Conservation (phyloP, 2,329 filamentous ascomycete species). For the Paracorniculantispora psalliotae region DNA sequence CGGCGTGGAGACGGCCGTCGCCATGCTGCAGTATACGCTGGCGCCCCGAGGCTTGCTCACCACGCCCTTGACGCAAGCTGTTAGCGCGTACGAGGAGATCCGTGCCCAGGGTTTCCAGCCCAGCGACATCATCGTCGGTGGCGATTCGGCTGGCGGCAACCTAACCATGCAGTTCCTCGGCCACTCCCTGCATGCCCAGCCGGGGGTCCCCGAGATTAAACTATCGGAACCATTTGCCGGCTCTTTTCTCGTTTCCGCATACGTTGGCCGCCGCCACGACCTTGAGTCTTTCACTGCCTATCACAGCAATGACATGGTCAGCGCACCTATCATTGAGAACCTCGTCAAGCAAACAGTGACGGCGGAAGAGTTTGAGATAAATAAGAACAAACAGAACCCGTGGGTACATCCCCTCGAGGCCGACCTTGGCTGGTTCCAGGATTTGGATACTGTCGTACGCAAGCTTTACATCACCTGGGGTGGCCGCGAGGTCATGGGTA, state of each 20-base stretch:
- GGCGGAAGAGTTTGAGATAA: background rate
- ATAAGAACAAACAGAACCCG: background rate
- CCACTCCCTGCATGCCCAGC: conserved; percentile 26
- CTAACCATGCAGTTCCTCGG: conserved; percentile 26
- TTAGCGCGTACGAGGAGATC: conserved; percentile 26
- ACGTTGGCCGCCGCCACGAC: conserved; percentile 15
- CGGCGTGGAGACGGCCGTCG: conserved; percentile 26
- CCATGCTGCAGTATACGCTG: conserved; percentile 32
- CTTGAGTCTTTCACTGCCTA: conserved; percentile 1
- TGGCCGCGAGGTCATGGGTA: conserved; percentile 6
- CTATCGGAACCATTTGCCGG: conserved; percentile 23
- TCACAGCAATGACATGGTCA: conserved; percentile 12
- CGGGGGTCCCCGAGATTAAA: conserved; percentile 15
- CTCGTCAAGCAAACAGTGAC: background rate
- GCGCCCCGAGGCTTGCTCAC: conserved; percentile 26
- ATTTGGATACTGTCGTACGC: background rate
- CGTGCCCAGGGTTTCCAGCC: conserved; percentile 26
- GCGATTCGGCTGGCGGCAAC: conserved; percentile 31
- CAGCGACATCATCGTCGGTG: conserved; percentile 28
- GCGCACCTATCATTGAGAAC: background rate
- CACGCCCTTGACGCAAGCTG: conserved; percentile 28
- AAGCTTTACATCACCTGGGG: conserved; percentile 10
- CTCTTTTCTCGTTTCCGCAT: conserved; percentile 28
- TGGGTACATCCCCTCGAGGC: conserved; percentile 10
- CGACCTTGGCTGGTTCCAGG: background rate